A percentile compares a stretch with the other conserved stretches of the same genome.
These are phyloP conservation scores for Pichia norvegensis DNA, from an alignment of 1,139 yeast genomes.

Conservation along the genomic window DNA sequence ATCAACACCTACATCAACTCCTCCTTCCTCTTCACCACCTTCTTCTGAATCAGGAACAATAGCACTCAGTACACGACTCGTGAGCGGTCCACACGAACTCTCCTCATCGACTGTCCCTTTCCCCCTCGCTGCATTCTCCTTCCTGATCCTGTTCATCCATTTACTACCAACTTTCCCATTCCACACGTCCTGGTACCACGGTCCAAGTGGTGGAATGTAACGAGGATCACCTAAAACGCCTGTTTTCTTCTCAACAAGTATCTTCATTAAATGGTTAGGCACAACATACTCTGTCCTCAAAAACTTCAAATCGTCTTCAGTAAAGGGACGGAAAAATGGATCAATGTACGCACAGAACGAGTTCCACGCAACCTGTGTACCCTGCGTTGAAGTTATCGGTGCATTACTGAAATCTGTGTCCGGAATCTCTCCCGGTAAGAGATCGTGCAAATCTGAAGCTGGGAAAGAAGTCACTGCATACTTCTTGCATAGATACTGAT, in stretches of 20 bases:
- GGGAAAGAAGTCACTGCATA: conserved; percentile 92
- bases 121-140: conserved; percentile 53
- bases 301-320: conserved; percentile 75
- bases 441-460: conserved; percentile 58
- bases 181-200: conserved; percentile 77
- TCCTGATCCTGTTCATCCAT: conserved; percentile 22
- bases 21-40: conserved; percentile 1
- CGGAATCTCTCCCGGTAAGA: conserved; percentile 85
- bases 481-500: conserved; percentile 61
- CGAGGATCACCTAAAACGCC: conserved; percentile 38
- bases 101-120: conserved; percentile 48
- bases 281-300: conserved; percentile 49
- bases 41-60: conserved; percentile 35
- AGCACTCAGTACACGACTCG: conserved; percentile 79
- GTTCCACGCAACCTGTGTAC: conserved; percentile 74
- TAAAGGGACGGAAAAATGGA: conserved; percentile 68
- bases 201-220: conserved; percentile 78
- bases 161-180: conserved; percentile 58
- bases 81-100: conserved; percentile 86
- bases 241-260: conserved; percentile 1
- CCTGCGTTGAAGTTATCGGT: conserved; percentile 60
- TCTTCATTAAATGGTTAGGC: conserved; percentile 3
- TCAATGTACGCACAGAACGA: conserved; percentile 84
- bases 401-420: conserved; percentile 76
- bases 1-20: background rate